These are phyloP conservation scores for Penium margaritaceum DNA, from an alignment of 139 green algal genomes.

Conservation along the genomic window DNA sequence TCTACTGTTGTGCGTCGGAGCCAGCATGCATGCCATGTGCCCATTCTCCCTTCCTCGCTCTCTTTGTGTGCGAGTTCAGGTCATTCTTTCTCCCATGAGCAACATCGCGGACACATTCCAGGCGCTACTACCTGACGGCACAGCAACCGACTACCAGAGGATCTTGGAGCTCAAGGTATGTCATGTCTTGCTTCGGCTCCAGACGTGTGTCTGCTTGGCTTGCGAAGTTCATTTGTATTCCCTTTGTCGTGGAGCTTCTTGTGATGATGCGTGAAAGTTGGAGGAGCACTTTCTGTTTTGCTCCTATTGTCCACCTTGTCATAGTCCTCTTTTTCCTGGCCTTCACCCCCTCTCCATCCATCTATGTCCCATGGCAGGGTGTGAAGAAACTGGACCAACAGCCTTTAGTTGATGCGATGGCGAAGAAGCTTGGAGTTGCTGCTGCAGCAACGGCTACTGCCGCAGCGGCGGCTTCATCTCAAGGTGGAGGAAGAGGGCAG, in stretches of 20 bases:
- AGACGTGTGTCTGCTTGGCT: too few relatives aligned
- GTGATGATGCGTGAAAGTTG: too few relatives aligned
- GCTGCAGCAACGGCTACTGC: neutral
- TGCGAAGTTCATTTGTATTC: too few relatives aligned
- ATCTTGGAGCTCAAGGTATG: conserved; percentile 69
- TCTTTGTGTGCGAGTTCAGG: conserved; percentile 59
- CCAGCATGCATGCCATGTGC: too few relatives aligned
- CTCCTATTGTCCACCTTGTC: too few relatives aligned
- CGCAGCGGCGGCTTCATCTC: neutral
- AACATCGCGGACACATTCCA: conserved; percentile 66
- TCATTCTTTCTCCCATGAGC: conserved; percentile 63
- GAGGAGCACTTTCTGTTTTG: too few relatives aligned
- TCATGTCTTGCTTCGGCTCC: too few relatives aligned
- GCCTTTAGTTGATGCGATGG: conserved; percentile 20
- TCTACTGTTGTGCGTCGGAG: too few relatives aligned
- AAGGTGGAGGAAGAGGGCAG: too few relatives aligned
- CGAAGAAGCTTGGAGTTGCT: neutral
- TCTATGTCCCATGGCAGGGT: conserved; percentile 18
- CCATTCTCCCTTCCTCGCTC: neutral
- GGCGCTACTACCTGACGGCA: conserved; percentile 59
- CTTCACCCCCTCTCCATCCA: neutral
- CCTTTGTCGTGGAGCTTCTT: too few relatives aligned
- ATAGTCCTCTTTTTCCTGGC: neutral
- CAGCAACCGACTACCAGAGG: conserved; percentile 58
- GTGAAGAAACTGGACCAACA: conserved; percentile 42